phyloP scores from a whole-genome alignment of 306 rosid genomes.

The Begonia masoniana region DNA sequence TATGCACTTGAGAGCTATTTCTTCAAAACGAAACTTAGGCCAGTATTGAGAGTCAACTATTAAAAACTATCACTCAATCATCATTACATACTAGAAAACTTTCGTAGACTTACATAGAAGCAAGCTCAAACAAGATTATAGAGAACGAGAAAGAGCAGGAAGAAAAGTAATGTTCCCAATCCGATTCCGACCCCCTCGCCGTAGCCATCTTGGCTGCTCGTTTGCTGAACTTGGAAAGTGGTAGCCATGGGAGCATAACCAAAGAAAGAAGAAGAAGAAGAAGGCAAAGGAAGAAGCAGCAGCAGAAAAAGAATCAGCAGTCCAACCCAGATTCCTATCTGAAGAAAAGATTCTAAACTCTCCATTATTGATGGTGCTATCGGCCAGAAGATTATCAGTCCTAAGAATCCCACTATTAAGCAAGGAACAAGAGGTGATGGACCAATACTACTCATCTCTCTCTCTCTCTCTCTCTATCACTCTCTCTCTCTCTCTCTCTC shows the following conservation, averaged over 20 bases:
- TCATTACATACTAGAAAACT: too few species aligned
- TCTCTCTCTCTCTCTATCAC: conserved; percentile 4
- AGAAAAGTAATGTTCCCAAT: conserved; percentile 15
- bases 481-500: neutral
- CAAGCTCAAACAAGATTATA: conserved; percentile 15
- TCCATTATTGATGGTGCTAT: conserved; percentile 23
- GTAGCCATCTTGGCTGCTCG: conserved; percentile 3
- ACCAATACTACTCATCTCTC: conserved; percentile 35
- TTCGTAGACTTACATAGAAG: neutral
- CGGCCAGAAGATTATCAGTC: conserved; percentile 36
- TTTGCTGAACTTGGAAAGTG: conserved; percentile 2
- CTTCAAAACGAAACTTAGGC: too few species aligned
- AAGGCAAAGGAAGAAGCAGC: conserved; percentile 6
- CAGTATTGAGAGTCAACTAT: too few species aligned
- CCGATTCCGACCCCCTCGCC: conserved; percentile 24
- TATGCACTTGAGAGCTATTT: too few species aligned
- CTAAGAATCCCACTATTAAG: conserved; percentile 37
- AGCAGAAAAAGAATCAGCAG: conserved; percentile 21
- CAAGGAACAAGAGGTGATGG: conserved; percentile 69
- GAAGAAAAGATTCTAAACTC: conserved; percentile 11
- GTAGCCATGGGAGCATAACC: conserved; percentile 12
- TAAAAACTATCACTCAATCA: too few species aligned
- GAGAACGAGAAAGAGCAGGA: conserved; percentile 26
- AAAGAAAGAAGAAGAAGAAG: conserved; percentile 16
- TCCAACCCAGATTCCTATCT: conserved; percentile 12